Evolutionary conservation across 495 filamentous ascomycete genomes (phyloP), one percentile per base, ranked within the genome.

Genomic region (Tetracladium marchalianum): DNA sequence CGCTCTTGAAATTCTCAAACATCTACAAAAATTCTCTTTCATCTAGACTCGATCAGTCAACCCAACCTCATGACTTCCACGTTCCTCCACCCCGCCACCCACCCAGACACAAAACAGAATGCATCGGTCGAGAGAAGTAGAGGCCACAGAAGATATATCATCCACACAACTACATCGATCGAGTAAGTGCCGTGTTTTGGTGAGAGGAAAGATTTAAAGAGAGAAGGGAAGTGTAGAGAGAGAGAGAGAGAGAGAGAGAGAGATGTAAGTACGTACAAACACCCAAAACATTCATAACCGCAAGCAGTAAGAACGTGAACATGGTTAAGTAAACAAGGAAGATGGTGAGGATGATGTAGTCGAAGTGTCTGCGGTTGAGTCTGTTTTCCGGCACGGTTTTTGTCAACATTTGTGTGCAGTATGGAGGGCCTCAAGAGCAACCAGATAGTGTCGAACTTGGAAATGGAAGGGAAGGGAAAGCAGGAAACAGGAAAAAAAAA

Each of bases 31-130:
- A n/a, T n/a, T n/a, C n/a, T n/a, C n/a, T n/a, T n/a, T n/a, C n/a
- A n/a, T n/a, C n/a, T n/a, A n/a, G n/a, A n/a, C n/a, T n/a, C n/a
- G n/a, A n/a, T n/a, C n/a, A n/a, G n/a, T 27, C 22, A 27, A 27
- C 22, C 22, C 22, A 27, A 27, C 3, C 22, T 27, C 22, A 27
- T 27, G 3, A 27, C 22, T 27, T 27, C 22, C 22, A 44, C 33
- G 34, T 43, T 41, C 13, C 41, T 44, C 49, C 49, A 51, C 11
- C 42, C 46, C 33, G 35, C 36, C 15, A 51, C 34, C 49, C 49
- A 51, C 4, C 42, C 49, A 17, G 38, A 24, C 8, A 45, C 24
- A 42, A 51, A 45, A 38, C 42, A 45, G 11, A 45, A 37, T 11
- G 45, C 42, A 34, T 51, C 49, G 8, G 49, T 17, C 1, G 27